A percentile compares a stretch with the other conserved stretches of the same genome.
Evolutionary conservation across 2,329 filamentous ascomycete genomes (phyloP).

Genomic region (Alternaria ethzedia): DNA sequence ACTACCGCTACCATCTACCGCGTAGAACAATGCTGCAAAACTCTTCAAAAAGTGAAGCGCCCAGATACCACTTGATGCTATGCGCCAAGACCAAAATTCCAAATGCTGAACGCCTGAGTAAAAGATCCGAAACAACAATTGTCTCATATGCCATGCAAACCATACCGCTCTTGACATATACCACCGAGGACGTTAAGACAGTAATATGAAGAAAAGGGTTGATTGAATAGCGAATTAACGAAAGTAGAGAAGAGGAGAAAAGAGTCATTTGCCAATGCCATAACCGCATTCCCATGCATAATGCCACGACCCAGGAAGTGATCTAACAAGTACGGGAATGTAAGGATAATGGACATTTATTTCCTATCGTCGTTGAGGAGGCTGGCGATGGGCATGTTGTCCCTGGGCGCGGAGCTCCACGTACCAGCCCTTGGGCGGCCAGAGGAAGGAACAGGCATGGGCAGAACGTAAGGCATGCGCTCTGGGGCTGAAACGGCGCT

Average conservation of each 20-base stretch:
- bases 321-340: conserved; percentile 5
- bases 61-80: neutral
- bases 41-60: neutral
- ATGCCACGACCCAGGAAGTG: neutral
- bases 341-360: neutral
- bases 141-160: conserved; percentile 1
- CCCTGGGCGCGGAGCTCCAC: conserved; percentile 46
- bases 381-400: conserved; percentile 49
- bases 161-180: neutral
- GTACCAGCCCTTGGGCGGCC: conserved; percentile 40
- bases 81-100: neutral
- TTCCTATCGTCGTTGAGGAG: conserved; percentile 50
- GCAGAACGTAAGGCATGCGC: conserved; percentile 45
- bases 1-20: neutral
- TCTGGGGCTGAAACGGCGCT: conserved; percentile 43
- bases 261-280: neutral
- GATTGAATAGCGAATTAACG: conserved; percentile 24
- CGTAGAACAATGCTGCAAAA: neutral
- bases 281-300: neutral
- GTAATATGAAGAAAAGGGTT: neutral
- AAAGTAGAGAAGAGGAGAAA: conserved; percentile 30
- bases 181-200: neutral
- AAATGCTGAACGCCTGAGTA: neutral
- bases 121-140: conserved; percentile 2
- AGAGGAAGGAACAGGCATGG: conserved; percentile 46